phyloP scores from a whole-genome alignment of 139 green algal species.

The Ettlia oleoabundans region DNA sequence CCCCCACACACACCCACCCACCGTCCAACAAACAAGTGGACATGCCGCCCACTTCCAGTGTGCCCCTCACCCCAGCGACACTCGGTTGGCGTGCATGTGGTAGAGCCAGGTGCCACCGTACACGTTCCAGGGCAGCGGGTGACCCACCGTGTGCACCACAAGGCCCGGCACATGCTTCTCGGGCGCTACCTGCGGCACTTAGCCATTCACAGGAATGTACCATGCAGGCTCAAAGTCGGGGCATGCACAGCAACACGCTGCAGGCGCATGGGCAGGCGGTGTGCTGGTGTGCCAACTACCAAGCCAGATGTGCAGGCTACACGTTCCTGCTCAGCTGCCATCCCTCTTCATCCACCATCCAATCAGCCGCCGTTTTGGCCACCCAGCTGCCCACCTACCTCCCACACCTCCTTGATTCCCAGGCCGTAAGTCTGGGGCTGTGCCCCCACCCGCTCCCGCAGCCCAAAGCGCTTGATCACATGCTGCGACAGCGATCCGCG shows the following conservation, averaged over 20 bases:
- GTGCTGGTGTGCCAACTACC: too few species aligned
- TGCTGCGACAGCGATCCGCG: conserved; percentile 87
- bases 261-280: too few species aligned
- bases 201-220: neutral
- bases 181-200: neutral
- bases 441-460: conserved; percentile 69
- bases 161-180: conserved; percentile 74
- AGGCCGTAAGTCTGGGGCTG: conserved; percentile 90
- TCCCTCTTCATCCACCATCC: too few species aligned
- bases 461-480: conserved; percentile 71
- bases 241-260: too few species aligned
- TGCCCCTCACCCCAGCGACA: conserved; percentile 72
- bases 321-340: too few species aligned
- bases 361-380: too few species aligned
- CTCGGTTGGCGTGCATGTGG: conserved; percentile 84
- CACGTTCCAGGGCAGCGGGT: conserved; percentile 70
- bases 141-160: conserved; percentile 88
- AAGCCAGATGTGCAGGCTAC: neutral
- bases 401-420: conserved; percentile 95
- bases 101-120: conserved; percentile 95
- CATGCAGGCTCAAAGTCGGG: too few species aligned
- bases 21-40: too few species aligned
- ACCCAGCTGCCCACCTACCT: conserved; percentile 43
- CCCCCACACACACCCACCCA: too few species aligned
- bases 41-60: neutral